Percentiles rank a stretch among this genome's conserved stretches.
phyloP scores from a whole-genome alignment of 768 basidiomycete species.

The Amanita molliuscula region DNA sequence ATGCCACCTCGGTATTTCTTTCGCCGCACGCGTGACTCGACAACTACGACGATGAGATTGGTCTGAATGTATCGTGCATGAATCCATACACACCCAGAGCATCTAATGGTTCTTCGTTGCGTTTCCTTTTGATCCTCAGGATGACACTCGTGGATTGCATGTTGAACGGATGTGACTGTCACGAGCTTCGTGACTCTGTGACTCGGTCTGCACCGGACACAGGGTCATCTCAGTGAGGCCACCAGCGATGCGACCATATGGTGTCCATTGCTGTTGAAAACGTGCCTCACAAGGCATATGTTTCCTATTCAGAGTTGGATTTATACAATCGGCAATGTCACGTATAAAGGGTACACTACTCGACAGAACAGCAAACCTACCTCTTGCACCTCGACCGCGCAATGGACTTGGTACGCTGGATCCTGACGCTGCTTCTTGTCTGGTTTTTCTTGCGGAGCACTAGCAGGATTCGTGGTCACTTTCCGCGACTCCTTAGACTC shows the following conservation, averaged over 20 bases:
- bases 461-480: constrained; percentile 3
- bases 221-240: neutral
- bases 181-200: neutral
- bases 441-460: constrained; percentile 6
- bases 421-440: constrained; percentile 6
- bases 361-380: neutral
- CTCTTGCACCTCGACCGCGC: neutral
- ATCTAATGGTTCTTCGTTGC: constrained; percentile 75
- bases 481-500: constrained; percentile 10
- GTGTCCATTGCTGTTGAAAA: neutral
- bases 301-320: neutral
- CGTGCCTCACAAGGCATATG: neutral
- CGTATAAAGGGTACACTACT: neutral
- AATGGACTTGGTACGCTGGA: neutral
- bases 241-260: neutral
- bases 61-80: constrained; percentile 8
- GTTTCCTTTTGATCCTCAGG: constrained; percentile 73
- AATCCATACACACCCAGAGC: constrained; percentile 47
- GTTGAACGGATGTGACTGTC: neutral
- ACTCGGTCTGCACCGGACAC: neutral
- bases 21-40: constrained; percentile 48
- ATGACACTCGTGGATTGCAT: constrained; percentile 44
- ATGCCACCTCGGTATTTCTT: constrained; percentile 49
- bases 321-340: neutral
- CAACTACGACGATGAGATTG: constrained; percentile 28